phyloP scores from a whole-genome alignment of 208 protist genomes.

The Strigomonas culicis region DNA sequence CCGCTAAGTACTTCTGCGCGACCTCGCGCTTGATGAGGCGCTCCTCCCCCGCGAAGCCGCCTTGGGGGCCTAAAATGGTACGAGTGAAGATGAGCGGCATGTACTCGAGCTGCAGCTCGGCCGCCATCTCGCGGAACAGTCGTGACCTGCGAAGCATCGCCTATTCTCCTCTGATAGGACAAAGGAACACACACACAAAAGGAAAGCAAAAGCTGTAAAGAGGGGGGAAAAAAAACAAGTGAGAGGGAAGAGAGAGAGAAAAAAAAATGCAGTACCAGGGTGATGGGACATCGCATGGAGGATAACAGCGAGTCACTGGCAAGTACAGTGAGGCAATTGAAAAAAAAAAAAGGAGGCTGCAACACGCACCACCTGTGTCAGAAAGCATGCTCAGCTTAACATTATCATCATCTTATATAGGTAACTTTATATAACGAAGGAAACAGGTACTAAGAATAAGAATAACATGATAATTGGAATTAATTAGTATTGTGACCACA shows the following conservation, averaged over 20 bases:
- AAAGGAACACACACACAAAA: background rate
- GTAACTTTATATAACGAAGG: background rate
- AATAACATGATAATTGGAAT: too few species aligned
- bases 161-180: background rate
- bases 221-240: background rate
- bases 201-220: background rate
- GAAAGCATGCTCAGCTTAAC: too few species aligned
- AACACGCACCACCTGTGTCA: background rate
- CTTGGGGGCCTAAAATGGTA: slow-evolving; percentile 84
- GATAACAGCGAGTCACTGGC: background rate
- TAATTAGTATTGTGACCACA: too few species aligned
- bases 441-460: background rate
- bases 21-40: slow-evolving; percentile 89
- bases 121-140: slow-evolving; percentile 76
- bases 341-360: background rate
- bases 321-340: background rate
- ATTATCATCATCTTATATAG: background rate
- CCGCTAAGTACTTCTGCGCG: slow-evolving; percentile 73
- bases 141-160: slow-evolving; percentile 64
- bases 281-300: background rate
- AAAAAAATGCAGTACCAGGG: background rate
- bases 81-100: slow-evolving; percentile 84
- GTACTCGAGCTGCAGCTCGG: slow-evolving; percentile 89
- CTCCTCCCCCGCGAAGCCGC: slow-evolving; percentile 89
- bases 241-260: background rate